phyloP scores from a whole-genome alignment of 2,329 filamentous ascomycete species.

The Colletotrichum kahawae region DNA sequence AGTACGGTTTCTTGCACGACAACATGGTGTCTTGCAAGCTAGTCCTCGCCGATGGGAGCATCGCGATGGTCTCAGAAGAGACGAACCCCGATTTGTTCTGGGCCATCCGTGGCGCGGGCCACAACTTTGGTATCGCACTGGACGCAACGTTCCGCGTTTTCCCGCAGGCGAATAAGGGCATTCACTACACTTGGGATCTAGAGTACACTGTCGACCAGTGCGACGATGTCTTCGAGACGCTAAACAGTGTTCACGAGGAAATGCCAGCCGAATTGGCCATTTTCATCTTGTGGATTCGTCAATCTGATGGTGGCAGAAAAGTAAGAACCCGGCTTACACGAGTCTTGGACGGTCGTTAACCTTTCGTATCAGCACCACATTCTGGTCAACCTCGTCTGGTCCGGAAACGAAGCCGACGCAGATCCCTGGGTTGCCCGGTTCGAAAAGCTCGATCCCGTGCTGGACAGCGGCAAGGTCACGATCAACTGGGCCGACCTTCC shows the following conservation, averaged over 20 bases:
- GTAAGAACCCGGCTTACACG: conserved; percentile 24
- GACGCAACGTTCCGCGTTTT: conserved; percentile 47
- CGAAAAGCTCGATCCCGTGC: neutral
- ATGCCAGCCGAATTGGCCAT: conserved; percentile 32
- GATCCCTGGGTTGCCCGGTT: neutral
- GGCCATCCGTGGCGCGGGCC: conserved; percentile 54
- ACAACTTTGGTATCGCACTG: conserved; percentile 55
- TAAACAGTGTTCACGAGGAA: conserved; percentile 33
- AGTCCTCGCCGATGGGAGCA: conserved; percentile 29
- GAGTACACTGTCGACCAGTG: conserved; percentile 30
- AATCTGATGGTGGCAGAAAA: conserved; percentile 17
- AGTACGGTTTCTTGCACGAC: conserved; percentile 29
- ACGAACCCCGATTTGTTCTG: conserved; percentile 47
- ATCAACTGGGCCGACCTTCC: conserved; percentile 5
- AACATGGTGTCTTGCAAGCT: conserved; percentile 36
- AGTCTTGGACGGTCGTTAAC: conserved; percentile 5
- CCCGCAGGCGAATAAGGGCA: conserved; percentile 30
- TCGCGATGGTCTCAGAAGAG: conserved; percentile 25
- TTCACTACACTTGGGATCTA: conserved; percentile 28
- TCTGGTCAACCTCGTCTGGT: conserved; percentile 12
- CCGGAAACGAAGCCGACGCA: neutral
- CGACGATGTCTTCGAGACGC: conserved; percentile 35
- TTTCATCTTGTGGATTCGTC: conserved; percentile 38
- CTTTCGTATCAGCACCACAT: neutral
- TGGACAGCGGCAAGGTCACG: neutral